Conservation (phyloP, 768 basidiomycete species). For the Tricholoma furcatifolium region DNA sequence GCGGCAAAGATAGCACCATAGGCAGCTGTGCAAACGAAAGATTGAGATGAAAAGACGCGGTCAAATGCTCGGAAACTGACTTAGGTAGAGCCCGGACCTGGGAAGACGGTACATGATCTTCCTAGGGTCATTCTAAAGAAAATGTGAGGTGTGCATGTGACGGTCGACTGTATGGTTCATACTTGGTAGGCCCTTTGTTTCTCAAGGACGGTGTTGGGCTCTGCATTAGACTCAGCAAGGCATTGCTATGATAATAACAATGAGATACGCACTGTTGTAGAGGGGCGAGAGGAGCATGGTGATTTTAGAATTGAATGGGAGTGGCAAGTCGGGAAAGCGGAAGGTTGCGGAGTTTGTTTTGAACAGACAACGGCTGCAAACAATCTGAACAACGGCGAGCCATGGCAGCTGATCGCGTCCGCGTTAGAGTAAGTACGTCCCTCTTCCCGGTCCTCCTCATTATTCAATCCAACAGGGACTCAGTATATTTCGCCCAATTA, state of each 20-base stretch:
- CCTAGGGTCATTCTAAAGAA: conserved; percentile 39
- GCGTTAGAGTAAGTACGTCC: conserved; percentile 64
- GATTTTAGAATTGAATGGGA: conserved; percentile 21
- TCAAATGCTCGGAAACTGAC: conserved; percentile 33
- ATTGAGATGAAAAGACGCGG: neutral
- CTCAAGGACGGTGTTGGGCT: conserved; percentile 64
- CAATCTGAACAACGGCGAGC: conserved; percentile 32
- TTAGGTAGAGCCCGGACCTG: conserved; percentile 61
- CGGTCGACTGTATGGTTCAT: conserved; percentile 4
- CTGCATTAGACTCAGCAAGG: conserved; percentile 26
- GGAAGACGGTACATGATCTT: conserved; percentile 63
- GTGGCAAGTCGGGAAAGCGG: conserved; percentile 26
- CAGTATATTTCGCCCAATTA: conserved; percentile 84
- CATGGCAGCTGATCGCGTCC: conserved; percentile 70
- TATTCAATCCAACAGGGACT: conserved; percentile 57
- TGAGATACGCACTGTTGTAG: conserved; percentile 55
- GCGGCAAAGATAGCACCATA: conserved; percentile 54
- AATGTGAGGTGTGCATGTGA: conserved; percentile 6
- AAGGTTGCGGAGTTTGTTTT: conserved; percentile 44
- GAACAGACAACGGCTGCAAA: conserved; percentile 26
- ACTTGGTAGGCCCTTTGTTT: conserved; percentile 72
- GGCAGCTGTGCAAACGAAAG: conserved; percentile 36
- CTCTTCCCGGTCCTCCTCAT: conserved; percentile 12
- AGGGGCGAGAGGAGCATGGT: conserved; percentile 58
- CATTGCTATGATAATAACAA: neutral